These are phyloP conservation scores for Capronia americana DNA, from an alignment of 2,329 filamentous ascomycete species.

Conservation along the genomic window DNA sequence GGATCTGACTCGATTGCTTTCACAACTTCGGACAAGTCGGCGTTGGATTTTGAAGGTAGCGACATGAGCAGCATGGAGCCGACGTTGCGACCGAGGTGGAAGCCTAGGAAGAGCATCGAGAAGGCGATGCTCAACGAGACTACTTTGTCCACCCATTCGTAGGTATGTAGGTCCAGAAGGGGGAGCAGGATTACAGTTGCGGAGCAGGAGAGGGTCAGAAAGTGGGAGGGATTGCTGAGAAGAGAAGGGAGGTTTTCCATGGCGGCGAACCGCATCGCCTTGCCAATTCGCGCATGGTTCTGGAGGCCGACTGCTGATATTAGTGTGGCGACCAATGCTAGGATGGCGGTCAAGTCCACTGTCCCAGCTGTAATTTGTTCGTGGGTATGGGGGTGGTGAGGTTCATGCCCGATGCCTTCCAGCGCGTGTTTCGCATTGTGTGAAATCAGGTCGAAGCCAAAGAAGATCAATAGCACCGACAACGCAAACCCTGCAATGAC, in stretches of 20 bases:
- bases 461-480: conserved; percentile 95
- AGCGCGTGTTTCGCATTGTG: conserved; percentile 94
- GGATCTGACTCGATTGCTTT: conserved; percentile 83
- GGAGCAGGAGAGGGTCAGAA: conserved; percentile 88
- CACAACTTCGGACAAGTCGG: conserved; percentile 73
- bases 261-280: conserved; percentile 84
- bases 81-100: conserved; percentile 81
- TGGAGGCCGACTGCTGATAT: conserved; percentile 85
- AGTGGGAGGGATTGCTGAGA: conserved; percentile 94
- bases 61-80: conserved; percentile 97
- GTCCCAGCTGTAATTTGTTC: conserved; percentile 73
- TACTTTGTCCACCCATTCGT: conserved; percentile 80
- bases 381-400: conserved; percentile 74
- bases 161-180: conserved; percentile 78
- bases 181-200: conserved; percentile 79
- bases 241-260: conserved; percentile 81
- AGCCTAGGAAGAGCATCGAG: conserved; percentile 86
- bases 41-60: conserved; percentile 62
- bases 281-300: conserved; percentile 91
- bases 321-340: conserved; percentile 81
- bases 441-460: conserved; percentile 92
- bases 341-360: conserved; percentile 79
- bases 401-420: conserved; percentile 72
- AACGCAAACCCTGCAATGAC: conserved; percentile 95
- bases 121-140: conserved; percentile 82